Percentiles rank a stretch among this genome's conserved stretches.
Evolutionary conservation across 2,329 filamentous ascomycete species (phyloP).

Genomic region (Microcyclospora pomicola): DNA sequence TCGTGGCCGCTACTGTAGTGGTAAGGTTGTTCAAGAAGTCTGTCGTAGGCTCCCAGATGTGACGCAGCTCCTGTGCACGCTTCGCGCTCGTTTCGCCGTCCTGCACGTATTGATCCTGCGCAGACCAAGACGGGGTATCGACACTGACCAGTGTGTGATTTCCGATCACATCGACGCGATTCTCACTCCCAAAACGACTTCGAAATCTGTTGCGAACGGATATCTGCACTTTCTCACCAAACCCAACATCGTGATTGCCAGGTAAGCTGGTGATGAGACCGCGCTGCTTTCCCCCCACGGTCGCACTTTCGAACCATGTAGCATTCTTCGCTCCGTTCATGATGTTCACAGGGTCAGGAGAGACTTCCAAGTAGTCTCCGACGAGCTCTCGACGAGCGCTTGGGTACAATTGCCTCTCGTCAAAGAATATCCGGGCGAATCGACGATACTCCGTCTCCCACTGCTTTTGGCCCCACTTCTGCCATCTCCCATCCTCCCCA

Average conservation of each 20-base stretch:
- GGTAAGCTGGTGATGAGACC: constrained; percentile 75
- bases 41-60: constrained; percentile 61
- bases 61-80: constrained; percentile 8
- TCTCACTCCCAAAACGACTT: constrained; percentile 81
- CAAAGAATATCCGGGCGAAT: constrained; percentile 75
- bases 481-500: constrained; percentile 33
- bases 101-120: constrained; percentile 44
- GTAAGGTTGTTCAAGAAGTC: constrained; percentile 61
- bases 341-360: constrained; percentile 9
- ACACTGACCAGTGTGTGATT: constrained; percentile 94
- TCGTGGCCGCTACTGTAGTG: constrained; percentile 50
- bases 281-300: constrained; percentile 52
- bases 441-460: constrained; percentile 80
- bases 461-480: constrained; percentile 63
- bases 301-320: constrained; percentile 40
- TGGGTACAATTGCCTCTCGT: constrained; percentile 20
- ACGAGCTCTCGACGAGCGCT: constrained; percentile 9
- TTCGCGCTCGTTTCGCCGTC: constrained; percentile 39
- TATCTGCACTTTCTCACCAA: constrained; percentile 70
- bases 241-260: constrained; percentile 90
- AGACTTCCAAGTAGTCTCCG: constrained; percentile 10
- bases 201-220: constrained; percentile 72
- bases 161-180: constrained; percentile 77
- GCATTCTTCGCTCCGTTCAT: constrained; percentile 39
- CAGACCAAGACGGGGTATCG: constrained; percentile 77